phyloP scores from a whole-genome alignment of 371 early-diverging fungal genomes.

The Mortierella polycephala region DNA sequence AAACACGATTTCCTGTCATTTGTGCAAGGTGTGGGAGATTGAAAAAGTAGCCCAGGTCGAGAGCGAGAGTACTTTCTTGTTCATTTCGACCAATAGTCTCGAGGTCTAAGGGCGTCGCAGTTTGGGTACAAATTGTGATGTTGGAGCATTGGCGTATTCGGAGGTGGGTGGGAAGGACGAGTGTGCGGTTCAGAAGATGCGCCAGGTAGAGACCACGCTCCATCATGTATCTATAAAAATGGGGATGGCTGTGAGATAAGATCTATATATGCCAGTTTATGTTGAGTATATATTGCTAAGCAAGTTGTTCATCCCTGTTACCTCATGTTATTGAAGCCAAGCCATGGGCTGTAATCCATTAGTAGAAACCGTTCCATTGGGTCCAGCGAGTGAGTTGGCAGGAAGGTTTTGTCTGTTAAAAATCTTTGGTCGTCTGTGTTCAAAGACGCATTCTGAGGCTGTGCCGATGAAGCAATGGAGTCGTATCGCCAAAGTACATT shows the following conservation, averaged over 20 bases:
- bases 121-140: constrained; percentile 8
- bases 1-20: constrained; percentile 6
- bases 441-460: background rate
- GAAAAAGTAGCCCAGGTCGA: constrained; percentile 34
- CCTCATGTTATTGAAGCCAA: constrained; percentile 45
- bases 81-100: constrained; percentile 16
- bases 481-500: background rate
- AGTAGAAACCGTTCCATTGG: constrained; percentile 20
- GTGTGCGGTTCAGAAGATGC: constrained; percentile 25
- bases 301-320: background rate
- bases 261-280: no score
- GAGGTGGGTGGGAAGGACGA: constrained; percentile 26
- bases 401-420: background rate
- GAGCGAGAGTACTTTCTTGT: constrained; percentile 25
- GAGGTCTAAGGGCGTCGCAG: constrained; percentile 12
- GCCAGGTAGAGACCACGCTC: constrained; percentile 29
- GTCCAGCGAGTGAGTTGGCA: background rate
- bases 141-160: constrained; percentile 35
- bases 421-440: background rate
- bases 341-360: constrained; percentile 50
- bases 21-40: constrained; percentile 12
- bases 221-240: constrained; percentile 33
- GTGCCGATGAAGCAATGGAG: background rate
- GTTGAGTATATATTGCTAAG: background rate
- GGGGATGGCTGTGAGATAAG: no score